Evolutionary conservation across 345 rosid species (phyloP).

Genomic region (Brassica rapa): DNA sequence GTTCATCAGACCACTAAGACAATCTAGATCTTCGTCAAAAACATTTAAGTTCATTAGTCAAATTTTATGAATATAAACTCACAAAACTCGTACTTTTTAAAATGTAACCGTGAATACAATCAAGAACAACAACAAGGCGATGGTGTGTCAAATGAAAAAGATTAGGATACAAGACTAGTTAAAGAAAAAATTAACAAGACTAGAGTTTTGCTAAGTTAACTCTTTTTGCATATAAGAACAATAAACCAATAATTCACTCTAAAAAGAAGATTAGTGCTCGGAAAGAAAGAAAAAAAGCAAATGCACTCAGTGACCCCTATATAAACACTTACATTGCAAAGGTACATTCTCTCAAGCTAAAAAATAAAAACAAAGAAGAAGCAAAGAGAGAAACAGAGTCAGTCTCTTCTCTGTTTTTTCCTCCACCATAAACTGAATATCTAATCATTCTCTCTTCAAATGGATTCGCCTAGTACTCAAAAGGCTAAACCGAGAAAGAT

Average conservation of each 20-base stretch:
- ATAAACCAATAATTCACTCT: slow-evolving; percentile 2
- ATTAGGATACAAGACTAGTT: neutral
- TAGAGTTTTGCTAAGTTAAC: neutral
- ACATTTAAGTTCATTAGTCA: neutral
- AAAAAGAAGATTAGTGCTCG: neutral
- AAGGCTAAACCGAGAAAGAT: slow-evolving; percentile 59
- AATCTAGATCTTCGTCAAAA: neutral
- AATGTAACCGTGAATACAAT: neutral
- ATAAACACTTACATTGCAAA: slow-evolving; percentile 34
- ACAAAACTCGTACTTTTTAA: neutral
- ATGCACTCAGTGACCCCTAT: slow-evolving; percentile 22
- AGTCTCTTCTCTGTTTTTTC: neutral
- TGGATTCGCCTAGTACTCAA: slow-evolving; percentile 59
- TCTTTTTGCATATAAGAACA: slow-evolving; percentile 8
- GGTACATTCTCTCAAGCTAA: slow-evolving; percentile 22
- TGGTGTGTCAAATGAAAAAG: neutral
- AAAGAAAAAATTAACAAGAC: neutral
- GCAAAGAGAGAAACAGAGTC: slow-evolving; percentile 20
- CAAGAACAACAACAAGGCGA: neutral
- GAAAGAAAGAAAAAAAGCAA: slow-evolving; percentile 18
- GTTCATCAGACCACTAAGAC: neutral
- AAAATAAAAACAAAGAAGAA: neutral
- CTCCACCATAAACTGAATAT: neutral
- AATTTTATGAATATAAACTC: neutral
- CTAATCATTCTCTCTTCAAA: slow-evolving; percentile 20